phyloP scores from a whole-genome alignment of 164 flowering plant species.

The Litsea cubeba region DNA sequence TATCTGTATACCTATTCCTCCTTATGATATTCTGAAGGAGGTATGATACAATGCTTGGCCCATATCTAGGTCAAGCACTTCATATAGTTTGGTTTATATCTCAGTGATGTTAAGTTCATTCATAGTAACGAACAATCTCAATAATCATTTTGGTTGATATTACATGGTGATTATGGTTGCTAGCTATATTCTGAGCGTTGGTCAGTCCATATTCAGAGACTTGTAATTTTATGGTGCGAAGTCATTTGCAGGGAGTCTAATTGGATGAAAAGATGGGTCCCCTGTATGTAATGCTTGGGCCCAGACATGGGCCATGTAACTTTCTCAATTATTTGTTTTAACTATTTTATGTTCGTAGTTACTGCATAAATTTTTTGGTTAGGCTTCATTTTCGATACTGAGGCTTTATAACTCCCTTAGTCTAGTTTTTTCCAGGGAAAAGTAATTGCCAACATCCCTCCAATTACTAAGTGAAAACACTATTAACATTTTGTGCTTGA shows the following conservation, averaged over 20 bases:
- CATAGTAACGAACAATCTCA: too few species aligned
- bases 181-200: too few species aligned
- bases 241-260: neutral
- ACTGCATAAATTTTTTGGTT: neutral
- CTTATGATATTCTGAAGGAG: too few species aligned
- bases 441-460: neutral
- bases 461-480: neutral
- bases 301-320: neutral
- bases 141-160: too few species aligned
- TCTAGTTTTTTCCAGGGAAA: slow-evolving; percentile 1
- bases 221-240: too few species aligned
- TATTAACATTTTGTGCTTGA: slow-evolving; percentile 7
- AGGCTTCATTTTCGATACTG: neutral
- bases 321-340: neutral
- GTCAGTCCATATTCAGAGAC: too few species aligned
- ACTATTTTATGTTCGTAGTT: neutral
- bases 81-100: too few species aligned
- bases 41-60: too few species aligned
- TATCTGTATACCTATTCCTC: too few species aligned
- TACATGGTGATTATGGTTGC: too few species aligned
- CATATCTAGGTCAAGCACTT: too few species aligned
- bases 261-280: neutral
- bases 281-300: neutral
- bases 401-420: neutral
- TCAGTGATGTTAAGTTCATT: too few species aligned